Percentiles rank a stretch among this genome's conserved stretches.
phyloP scores from a whole-genome alignment of 352 stramenopile genomes.

The Phytopythium cucurbitacearum region DNA sequence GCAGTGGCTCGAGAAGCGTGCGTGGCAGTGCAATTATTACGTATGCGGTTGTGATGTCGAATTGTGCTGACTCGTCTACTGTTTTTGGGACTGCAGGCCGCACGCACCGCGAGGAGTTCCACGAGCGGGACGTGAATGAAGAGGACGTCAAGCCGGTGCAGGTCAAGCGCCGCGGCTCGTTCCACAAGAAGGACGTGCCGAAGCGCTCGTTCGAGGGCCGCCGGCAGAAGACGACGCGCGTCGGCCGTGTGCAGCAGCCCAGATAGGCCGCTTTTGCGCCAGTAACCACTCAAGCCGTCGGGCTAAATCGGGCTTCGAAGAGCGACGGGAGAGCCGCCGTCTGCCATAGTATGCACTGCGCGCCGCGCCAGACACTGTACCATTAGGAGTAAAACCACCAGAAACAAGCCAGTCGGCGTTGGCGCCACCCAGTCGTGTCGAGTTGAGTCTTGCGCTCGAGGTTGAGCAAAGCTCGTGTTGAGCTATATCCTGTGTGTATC shows the following conservation, averaged over 20 bases:
- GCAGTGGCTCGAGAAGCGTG: constrained; percentile 49
- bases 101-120: constrained; percentile 57
- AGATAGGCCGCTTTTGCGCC: constrained; percentile 26
- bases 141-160: constrained; percentile 40
- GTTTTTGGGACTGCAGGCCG: constrained; percentile 18
- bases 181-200: constrained; percentile 29
- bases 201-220: constrained; percentile 37
- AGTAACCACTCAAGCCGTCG: too few species aligned
- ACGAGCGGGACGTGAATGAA: constrained; percentile 44
- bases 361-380: too few species aligned
- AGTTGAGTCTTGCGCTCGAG: too few species aligned
- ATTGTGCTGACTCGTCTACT: constrained; percentile 1
- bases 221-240: constrained; percentile 51
- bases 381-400: too few species aligned
- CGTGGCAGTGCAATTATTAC: not conserved
- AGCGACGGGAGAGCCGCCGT: too few species aligned
- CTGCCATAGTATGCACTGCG: too few species aligned
- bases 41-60: not conserved
- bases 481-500: too few species aligned
- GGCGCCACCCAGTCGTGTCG: too few species aligned
- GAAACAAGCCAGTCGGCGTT: too few species aligned
- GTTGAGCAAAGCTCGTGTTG: too few species aligned
- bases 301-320: too few species aligned
- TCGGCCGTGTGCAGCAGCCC: constrained; percentile 63
- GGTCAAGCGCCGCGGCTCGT: constrained; percentile 46